Conservation (phyloP, 352 stramenopile genomes). For the Globisporangium recalcitrans region DNA sequence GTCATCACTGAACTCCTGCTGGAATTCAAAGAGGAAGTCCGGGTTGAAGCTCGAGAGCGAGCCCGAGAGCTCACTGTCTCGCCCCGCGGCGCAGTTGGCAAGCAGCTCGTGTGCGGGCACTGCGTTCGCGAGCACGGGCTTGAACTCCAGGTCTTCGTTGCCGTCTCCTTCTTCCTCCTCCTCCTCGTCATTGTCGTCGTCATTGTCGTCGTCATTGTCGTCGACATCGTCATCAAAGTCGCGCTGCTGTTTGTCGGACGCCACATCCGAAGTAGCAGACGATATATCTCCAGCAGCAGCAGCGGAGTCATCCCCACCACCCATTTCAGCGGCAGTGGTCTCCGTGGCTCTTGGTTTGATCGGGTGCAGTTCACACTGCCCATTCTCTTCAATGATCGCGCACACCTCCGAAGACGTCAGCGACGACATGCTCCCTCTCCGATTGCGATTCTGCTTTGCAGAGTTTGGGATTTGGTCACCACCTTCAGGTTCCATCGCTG, state of each 20-base stretch:
- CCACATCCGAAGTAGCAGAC: too few species aligned
- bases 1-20: slow-evolving; percentile 19
- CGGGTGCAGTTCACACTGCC: not conserved
- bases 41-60: slow-evolving; percentile 25
- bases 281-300: not conserved
- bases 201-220: not conserved
- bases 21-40: slow-evolving; percentile 33
- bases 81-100: not conserved
- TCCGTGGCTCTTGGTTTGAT: not conserved
- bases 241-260: not conserved
- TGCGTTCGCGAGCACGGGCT: slow-evolving; percentile 22
- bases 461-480: not conserved
- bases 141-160: slow-evolving; percentile 37
- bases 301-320: not conserved
- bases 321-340: not conserved
- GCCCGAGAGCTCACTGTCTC: not conserved
- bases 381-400: slow-evolving; percentile 13
- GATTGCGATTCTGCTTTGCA: not conserved
- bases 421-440: slow-evolving; percentile 14
- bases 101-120: slow-evolving; percentile 13
- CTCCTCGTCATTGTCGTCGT: slow-evolving; percentile 4
- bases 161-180: slow-evolving; percentile 23
- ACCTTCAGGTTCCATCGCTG: not conserved
- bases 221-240: not conserved
- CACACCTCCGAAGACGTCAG: slow-evolving; percentile 26